These are phyloP conservation scores for Eimeria mitis DNA, from an alignment of 169 alveolate species.

Conservation along the genomic window DNA sequence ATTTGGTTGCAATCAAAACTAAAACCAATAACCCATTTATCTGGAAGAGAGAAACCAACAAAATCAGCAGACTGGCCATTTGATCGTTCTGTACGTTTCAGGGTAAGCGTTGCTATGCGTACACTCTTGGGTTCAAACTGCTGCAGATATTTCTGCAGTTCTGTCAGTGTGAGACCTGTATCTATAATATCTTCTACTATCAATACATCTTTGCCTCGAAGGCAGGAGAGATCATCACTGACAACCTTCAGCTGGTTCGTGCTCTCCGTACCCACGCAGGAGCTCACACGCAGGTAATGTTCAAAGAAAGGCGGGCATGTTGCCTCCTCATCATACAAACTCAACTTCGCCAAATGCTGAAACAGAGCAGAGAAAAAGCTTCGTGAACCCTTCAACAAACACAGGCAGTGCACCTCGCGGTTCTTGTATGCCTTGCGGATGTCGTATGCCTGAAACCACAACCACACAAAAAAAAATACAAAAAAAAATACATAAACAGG, in stretches of 20 bases:
- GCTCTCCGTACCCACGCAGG: conserved; percentile 83
- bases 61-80: conserved; percentile 88
- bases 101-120: conserved; percentile 77
- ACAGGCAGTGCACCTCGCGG: conserved; percentile 86
- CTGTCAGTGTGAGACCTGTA: conserved; percentile 85
- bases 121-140: conserved; percentile 83
- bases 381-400: conserved; percentile 89
- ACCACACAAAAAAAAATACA: background rate
- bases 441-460: conserved; percentile 82
- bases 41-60: conserved; percentile 87
- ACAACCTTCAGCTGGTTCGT: conserved; percentile 61
- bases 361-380: conserved; percentile 86
- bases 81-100: conserved; percentile 81
- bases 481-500: background rate
- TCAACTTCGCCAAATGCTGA: conserved; percentile 79
- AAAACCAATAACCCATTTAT: conserved; percentile 86
- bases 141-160: conserved; percentile 83
- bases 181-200: conserved; percentile 89
- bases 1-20: conserved; percentile 86
- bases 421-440: conserved; percentile 82
- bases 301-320: conserved; percentile 83
- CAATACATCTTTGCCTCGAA: conserved; percentile 86
- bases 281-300: conserved; percentile 87
- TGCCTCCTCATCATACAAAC: conserved; percentile 54
- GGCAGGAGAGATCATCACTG: conserved; percentile 85